These are phyloP conservation scores for Brassica incana DNA, from an alignment of 345 rosid species.

Conservation along the genomic window DNA sequence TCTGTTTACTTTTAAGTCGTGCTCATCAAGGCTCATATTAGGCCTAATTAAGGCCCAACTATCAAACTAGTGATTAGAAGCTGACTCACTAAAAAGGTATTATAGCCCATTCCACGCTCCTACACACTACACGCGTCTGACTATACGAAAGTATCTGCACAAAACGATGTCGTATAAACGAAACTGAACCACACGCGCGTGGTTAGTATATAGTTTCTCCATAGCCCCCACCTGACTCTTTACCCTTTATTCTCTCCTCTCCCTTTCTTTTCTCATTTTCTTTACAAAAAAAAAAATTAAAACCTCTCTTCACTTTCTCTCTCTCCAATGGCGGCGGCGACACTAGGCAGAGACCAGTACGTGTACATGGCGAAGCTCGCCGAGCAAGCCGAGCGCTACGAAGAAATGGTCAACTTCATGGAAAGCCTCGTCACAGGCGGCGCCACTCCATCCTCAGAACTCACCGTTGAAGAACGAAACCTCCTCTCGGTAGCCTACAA, in stretches of 20 bases:
- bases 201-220: background rate
- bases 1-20: conserved; percentile 57
- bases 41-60: conserved; percentile 8
- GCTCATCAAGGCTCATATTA: conserved; percentile 49
- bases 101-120: conserved; percentile 21
- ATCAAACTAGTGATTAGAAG: background rate
- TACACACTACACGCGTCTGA: background rate
- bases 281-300: background rate
- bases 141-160: background rate
- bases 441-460: conserved; percentile 77
- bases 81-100: conserved; percentile 14
- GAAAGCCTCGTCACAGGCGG: conserved; percentile 63
- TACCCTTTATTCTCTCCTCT: conserved; percentile 12
- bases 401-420: conserved; percentile 97
- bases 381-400: conserved; percentile 98
- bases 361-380: conserved; percentile 93
- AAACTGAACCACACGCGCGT: conserved; percentile 14
- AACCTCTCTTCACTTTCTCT: background rate
- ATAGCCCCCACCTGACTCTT: conserved; percentile 25
- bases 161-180: background rate
- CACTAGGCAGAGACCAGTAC: conserved; percentile 73
- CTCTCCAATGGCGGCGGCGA: conserved; percentile 38
- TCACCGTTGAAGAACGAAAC: conserved; percentile 91
- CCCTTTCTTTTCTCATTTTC: background rate
- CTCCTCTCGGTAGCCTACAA: conserved; percentile 95